phyloP scores from a whole-genome alignment of 305 asterid species.

The Ajuga reptans region DNA sequence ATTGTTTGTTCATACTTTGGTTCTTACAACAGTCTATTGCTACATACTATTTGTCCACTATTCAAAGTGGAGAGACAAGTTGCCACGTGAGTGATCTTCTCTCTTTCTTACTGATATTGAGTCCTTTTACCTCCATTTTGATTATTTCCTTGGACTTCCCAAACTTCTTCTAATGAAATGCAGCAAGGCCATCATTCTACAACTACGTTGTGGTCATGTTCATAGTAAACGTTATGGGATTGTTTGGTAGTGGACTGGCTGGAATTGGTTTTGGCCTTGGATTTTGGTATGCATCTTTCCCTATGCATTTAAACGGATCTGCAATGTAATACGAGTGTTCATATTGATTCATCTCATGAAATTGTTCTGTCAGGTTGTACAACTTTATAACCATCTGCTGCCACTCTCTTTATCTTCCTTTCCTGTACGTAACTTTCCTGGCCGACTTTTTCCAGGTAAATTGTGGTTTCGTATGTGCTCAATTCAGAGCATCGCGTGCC shows the following conservation, averaged over 20 bases:
- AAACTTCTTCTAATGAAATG: constrained; percentile 19
- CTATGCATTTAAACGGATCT: background rate
- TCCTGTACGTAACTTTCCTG: constrained; percentile 51
- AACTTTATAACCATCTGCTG: constrained; percentile 42
- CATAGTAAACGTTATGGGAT: constrained; percentile 31
- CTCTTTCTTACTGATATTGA: background rate
- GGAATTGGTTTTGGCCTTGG: constrained; percentile 61
- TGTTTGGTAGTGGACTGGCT: constrained; percentile 59
- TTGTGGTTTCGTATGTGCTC: background rate
- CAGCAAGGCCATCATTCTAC: constrained; percentile 86
- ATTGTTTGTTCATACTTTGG: constrained; percentile 44
- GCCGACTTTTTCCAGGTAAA: constrained; percentile 83
- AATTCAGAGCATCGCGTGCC: background rate
- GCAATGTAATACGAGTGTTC: background rate
- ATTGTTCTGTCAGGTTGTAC: constrained; percentile 49
- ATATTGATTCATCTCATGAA: constrained; percentile 6
- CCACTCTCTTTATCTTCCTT: constrained; percentile 71
- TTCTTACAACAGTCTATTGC: constrained; percentile 57
- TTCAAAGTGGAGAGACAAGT: constrained; percentile 87
- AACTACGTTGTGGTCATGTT: constrained; percentile 79
- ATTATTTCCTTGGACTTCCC: constrained; percentile 7
- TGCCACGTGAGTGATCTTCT: constrained; percentile 58
- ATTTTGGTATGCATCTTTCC: constrained; percentile 41
- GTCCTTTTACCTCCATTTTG: background rate
- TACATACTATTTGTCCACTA: constrained; percentile 76